Percentiles rank a stretch among this genome's conserved stretches.
Conservation (phyloP, 495 filamentous ascomycete genomes). For the Xylaria bambusicola region DNA sequence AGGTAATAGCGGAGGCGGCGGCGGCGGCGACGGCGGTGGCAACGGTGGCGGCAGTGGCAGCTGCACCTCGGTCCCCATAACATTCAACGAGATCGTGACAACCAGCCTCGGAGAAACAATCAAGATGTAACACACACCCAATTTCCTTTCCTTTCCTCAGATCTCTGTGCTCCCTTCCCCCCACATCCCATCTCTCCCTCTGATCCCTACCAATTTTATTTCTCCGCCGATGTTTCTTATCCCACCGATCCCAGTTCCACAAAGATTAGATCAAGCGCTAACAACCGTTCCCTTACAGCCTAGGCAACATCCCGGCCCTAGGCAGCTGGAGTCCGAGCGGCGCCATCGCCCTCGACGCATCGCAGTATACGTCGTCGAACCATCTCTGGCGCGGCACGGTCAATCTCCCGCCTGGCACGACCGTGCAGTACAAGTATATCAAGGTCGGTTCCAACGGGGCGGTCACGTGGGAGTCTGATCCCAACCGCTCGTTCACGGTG, state of each 20-base stretch:
- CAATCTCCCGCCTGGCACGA: constrained; percentile 51
- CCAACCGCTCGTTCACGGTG: constrained; percentile 63
- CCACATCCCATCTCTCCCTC: not conserved
- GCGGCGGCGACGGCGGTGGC: not conserved
- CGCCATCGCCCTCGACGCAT: constrained; percentile 55
- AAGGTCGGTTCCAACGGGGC: constrained; percentile 54
- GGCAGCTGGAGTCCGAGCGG: constrained; percentile 57
- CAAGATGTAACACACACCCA: constrained; percentile 10
- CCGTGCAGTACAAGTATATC: constrained; percentile 71
- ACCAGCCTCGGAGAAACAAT: constrained; percentile 10
- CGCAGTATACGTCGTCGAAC: constrained; percentile 54
- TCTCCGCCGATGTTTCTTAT: too few relatives aligned
- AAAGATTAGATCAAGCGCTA: too few relatives aligned
- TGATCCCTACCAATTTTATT: not conserved
- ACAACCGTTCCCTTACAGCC: constrained; percentile 50
- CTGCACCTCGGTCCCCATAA: constrained; percentile 6
- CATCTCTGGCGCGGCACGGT: constrained; percentile 60
- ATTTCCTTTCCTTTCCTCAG: too few relatives aligned
- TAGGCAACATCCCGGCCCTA: constrained; percentile 56
- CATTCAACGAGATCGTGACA: constrained; percentile 15
- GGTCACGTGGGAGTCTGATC: constrained; percentile 65
- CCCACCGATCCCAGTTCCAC: too few relatives aligned
- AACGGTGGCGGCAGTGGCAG: not conserved
- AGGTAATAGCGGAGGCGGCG: too few relatives aligned
- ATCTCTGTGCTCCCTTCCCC: not conserved